phyloP scores from a whole-genome alignment of 228 moss, liverwort and hornwort species.

The Sphagnum fallax region DNA sequence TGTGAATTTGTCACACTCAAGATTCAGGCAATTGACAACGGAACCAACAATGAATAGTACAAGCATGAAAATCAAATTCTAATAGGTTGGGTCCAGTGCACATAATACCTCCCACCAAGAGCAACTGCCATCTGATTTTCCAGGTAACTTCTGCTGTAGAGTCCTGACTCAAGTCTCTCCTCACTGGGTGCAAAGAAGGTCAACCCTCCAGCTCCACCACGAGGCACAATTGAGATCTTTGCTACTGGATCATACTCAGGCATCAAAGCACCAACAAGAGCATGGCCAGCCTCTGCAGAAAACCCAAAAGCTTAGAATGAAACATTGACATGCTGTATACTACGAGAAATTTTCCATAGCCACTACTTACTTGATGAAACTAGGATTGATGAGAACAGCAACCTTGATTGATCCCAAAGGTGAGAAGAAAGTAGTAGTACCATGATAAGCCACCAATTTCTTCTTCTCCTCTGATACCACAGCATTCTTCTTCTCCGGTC shows the following conservation, averaged over 20 bases:
- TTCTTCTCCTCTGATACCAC: conserved; percentile 81
- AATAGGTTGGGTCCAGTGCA: no score
- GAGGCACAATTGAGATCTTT: conserved; percentile 78
- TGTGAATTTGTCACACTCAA: no score
- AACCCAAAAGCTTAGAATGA: background rate
- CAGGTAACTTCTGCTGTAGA: conserved; percentile 72
- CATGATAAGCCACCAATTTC: conserved; percentile 70
- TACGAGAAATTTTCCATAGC: background rate
- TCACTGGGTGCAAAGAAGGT: conserved; percentile 87
- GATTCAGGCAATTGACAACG: no score
- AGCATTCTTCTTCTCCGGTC: conserved; percentile 81
- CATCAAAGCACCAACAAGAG: conserved; percentile 76
- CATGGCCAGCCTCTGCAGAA: conserved; percentile 72
- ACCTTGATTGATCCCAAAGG: no score
- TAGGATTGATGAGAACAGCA: no score
- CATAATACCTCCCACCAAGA: conserved; percentile 59
- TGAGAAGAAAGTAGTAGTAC: conserved; percentile 9
- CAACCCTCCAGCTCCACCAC: conserved; percentile 76
- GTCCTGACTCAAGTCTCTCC: conserved; percentile 68
- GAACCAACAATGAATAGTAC: no score
- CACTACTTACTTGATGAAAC: no score
- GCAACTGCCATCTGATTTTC: conserved; percentile 87
- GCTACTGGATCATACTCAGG: conserved; percentile 79
- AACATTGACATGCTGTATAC: background rate
- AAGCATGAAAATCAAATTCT: no score